Percentiles rank a stretch among this genome's conserved stretches.
Conservation (phyloP, 2,329 filamentous ascomycete species). For the Microdochium trichocladiopsis region DNA sequence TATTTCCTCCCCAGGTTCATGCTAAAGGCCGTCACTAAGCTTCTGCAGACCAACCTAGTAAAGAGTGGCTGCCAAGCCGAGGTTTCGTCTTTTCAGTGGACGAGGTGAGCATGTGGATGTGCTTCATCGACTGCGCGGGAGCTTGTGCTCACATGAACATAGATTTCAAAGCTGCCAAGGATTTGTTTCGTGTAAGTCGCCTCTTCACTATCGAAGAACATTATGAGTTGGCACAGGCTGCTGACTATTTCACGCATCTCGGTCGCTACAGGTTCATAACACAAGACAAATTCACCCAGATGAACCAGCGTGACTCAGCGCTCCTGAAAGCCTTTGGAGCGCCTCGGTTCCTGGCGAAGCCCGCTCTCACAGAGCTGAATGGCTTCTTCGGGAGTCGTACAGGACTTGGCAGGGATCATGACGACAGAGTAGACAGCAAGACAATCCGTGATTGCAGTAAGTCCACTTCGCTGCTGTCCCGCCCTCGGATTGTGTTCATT, state of each 20-base stretch:
- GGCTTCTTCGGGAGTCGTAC: not conserved
- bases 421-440: not conserved
- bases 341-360: not conserved
- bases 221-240: not conserved
- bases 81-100: too few species aligned
- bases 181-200: not conserved
- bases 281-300: not conserved
- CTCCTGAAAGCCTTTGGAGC: not conserved
- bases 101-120: too few species aligned
- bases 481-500: too few species aligned
- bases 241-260: not conserved
- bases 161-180: not conserved
- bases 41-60: too few species aligned
- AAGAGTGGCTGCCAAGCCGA: too few species aligned
- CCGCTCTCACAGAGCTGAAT: not conserved
- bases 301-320: not conserved
- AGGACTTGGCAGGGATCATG: not conserved
- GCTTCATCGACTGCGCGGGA: too few species aligned
- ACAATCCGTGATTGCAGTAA: not conserved
- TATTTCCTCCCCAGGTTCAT: too few species aligned
- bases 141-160: not conserved
- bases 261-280: not conserved
- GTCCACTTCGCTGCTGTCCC: too few species aligned
- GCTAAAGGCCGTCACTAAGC: too few species aligned
- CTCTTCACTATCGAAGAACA: not conserved